Evolutionary conservation across 192 early-diverging fungal genomes (phyloP).

Genomic region (Fimicolochytrium jonesii): DNA sequence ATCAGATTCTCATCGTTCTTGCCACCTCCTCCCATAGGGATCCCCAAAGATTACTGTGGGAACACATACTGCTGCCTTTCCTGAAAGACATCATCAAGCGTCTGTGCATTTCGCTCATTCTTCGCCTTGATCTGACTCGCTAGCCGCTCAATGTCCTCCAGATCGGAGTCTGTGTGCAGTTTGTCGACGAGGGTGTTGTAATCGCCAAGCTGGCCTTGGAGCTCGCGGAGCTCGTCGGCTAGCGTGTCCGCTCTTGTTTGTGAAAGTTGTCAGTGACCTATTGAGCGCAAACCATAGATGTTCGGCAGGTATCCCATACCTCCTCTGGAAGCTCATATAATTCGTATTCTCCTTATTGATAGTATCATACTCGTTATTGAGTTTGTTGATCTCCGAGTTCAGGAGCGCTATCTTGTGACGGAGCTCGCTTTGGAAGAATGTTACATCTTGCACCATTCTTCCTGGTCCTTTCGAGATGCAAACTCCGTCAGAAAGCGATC

Average conservation of each 20-base stretch:
- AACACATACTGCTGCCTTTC: conserved; percentile 44
- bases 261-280: too few relatives aligned
- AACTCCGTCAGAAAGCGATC: neutral
- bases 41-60: too few relatives aligned
- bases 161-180: conserved; percentile 53
- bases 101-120: conserved; percentile 39
- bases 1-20: too few relatives aligned
- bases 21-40: too few relatives aligned
- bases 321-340: conserved; percentile 47
- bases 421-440: conserved; percentile 53
- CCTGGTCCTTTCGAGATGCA: conserved; percentile 43
- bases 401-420: conserved; percentile 46
- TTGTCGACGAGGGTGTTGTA: conserved; percentile 54
- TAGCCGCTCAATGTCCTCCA: conserved; percentile 53
- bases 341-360: conserved; percentile 49
- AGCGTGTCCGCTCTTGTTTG: conserved; percentile 48
- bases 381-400: conserved; percentile 37
- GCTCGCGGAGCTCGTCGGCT: conserved; percentile 46
- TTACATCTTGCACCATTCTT: conserved; percentile 47
- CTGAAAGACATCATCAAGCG: conserved; percentile 49
- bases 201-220: conserved; percentile 55
- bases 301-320: too few relatives aligned
- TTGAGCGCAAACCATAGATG: too few relatives aligned
- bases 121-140: conserved; percentile 42
- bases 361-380: conserved; percentile 42